Conservation (phyloP, 2,329 filamentous ascomycete genomes). For the Teratosphaeria viscida region DNA sequence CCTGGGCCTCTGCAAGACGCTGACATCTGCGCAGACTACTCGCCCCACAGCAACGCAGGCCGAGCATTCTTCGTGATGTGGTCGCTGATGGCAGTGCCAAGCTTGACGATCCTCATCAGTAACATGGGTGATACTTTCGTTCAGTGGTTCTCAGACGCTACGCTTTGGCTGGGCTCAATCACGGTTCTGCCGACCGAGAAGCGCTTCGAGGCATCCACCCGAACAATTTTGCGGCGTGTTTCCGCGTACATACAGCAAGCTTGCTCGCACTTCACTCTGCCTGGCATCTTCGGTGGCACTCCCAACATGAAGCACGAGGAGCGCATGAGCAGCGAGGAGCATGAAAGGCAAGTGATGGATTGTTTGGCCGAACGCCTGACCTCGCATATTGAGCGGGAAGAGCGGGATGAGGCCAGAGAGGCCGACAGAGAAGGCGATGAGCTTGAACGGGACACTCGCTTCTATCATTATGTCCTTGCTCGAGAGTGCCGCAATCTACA, state of each 20-base stretch:
- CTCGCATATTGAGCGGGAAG: slow-evolving; percentile 31
- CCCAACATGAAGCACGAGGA: slow-evolving; percentile 5
- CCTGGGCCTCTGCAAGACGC: not conserved
- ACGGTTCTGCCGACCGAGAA: slow-evolving; percentile 44
- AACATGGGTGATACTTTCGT: slow-evolving; percentile 47
- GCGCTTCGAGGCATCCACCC: slow-evolving; percentile 27
- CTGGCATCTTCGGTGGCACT: slow-evolving; percentile 7
- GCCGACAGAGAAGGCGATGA: slow-evolving; percentile 30
- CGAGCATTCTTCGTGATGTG: slow-evolving; percentile 49
- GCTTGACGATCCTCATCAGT: slow-evolving; percentile 44
- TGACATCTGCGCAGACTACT: slow-evolving; percentile 24
- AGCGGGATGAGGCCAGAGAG: slow-evolving; percentile 26
- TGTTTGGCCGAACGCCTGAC: slow-evolving; percentile 16
- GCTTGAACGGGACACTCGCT: slow-evolving; percentile 38
- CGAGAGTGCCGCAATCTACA: slow-evolving; percentile 35
- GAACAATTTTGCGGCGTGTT: slow-evolving; percentile 6
- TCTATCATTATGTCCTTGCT: slow-evolving; percentile 40
- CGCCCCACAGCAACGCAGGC: slow-evolving; percentile 39
- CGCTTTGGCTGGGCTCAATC: slow-evolving; percentile 44
- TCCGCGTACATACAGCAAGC: not conserved
- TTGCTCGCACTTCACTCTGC: slow-evolving; percentile 8
- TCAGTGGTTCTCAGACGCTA: slow-evolving; percentile 44
- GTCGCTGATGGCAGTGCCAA: slow-evolving; percentile 45
- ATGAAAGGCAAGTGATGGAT: slow-evolving; percentile 11
- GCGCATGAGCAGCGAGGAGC: slow-evolving; percentile 9